Evolutionary conservation across 2,329 filamentous ascomycete species (phyloP).

Genomic region (Aspergillus felis): DNA sequence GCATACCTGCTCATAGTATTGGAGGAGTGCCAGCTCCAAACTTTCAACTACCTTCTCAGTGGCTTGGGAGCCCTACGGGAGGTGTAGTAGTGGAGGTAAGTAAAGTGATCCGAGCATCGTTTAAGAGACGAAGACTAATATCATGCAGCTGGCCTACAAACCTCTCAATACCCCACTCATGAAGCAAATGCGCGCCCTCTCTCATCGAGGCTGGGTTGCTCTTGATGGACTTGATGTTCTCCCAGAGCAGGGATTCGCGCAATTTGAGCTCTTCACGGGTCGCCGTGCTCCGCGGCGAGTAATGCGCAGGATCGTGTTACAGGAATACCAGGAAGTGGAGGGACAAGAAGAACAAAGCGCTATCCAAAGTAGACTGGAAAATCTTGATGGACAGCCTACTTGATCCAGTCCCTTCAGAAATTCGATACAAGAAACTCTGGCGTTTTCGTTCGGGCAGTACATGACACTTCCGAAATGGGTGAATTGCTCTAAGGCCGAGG

Average conservation of each 20-base stretch:
- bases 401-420: slow-evolving; percentile 20
- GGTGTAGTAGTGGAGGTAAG: slow-evolving; percentile 40
- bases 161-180: slow-evolving; percentile 36
- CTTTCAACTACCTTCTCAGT: slow-evolving; percentile 32
- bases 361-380: slow-evolving; percentile 28
- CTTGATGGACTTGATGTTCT: slow-evolving; percentile 39
- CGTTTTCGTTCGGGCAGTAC: not conserved
- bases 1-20: slow-evolving; percentile 37
- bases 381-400: slow-evolving; percentile 29
- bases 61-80: slow-evolving; percentile 38
- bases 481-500: not conserved
- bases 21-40: slow-evolving; percentile 33
- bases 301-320: slow-evolving; percentile 35
- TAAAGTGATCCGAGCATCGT: not conserved
- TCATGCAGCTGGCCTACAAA: slow-evolving; percentile 36
- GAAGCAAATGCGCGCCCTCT: slow-evolving; percentile 33
- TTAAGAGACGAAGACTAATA: not conserved
- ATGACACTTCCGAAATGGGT: not conserved
- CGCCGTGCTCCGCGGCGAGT: slow-evolving; percentile 35
- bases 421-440: not conserved
- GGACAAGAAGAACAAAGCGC: slow-evolving; percentile 28
- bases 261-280: slow-evolving; percentile 39
- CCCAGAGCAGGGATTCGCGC: slow-evolving; percentile 39
- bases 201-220: slow-evolving; percentile 37
- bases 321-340: slow-evolving; percentile 34